These are phyloP conservation scores for Tubosaeta sp. DNA, from an alignment of 768 basidiomycete species.

Conservation along the genomic window DNA sequence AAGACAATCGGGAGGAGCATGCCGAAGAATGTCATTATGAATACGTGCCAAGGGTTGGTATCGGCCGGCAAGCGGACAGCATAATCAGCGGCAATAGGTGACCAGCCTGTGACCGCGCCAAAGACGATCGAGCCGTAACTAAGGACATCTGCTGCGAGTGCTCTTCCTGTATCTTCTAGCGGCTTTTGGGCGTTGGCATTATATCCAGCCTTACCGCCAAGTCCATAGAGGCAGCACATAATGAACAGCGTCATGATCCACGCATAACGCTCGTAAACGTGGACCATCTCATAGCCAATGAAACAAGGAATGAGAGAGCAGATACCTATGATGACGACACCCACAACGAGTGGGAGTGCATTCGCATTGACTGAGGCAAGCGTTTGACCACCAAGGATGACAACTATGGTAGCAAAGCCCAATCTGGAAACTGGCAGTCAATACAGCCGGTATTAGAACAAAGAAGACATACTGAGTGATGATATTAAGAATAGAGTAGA, in stretches of 20 bases:
- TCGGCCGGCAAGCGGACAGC: slow-evolving; percentile 46
- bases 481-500: slow-evolving; percentile 52
- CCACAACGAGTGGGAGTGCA: slow-evolving; percentile 43
- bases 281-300: slow-evolving; percentile 43
- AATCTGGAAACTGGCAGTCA: slow-evolving; percentile 25
- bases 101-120: slow-evolving; percentile 46
- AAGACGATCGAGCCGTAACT: slow-evolving; percentile 52
- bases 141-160: slow-evolving; percentile 45
- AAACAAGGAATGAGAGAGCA: slow-evolving; percentile 43
- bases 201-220: slow-evolving; percentile 45
- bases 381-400: slow-evolving; percentile 53
- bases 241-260: slow-evolving; percentile 47
- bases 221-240: slow-evolving; percentile 48
- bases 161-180: slow-evolving; percentile 40
- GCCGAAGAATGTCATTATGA: slow-evolving; percentile 48
- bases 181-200: slow-evolving; percentile 40
- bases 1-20: slow-evolving; percentile 46
- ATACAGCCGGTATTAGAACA: background rate
- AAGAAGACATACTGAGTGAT: slow-evolving; percentile 37
- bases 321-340: slow-evolving; percentile 44
- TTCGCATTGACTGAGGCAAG: slow-evolving; percentile 43
- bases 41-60: slow-evolving; percentile 40
- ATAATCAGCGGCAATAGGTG: slow-evolving; percentile 52
- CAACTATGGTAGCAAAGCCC: slow-evolving; percentile 45
- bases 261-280: slow-evolving; percentile 51